Conservation (phyloP, 1,139 yeast genomes). For the Blastobotrys proliferans region DNA sequence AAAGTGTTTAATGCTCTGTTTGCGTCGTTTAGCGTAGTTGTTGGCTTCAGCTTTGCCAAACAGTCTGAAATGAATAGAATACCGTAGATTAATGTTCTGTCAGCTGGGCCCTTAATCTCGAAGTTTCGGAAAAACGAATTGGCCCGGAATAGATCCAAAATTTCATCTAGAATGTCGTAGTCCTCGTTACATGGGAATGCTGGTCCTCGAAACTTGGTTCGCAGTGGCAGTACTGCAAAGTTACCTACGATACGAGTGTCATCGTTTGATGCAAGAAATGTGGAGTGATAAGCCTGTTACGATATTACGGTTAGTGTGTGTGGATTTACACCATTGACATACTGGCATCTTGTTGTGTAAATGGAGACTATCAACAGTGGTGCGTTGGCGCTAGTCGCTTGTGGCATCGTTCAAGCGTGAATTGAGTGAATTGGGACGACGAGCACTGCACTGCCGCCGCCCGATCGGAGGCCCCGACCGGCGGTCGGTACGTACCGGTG, state of each 20-base stretch:
- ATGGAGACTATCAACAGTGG: no score
- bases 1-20: conserved; percentile 69
- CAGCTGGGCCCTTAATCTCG: conserved; percentile 94
- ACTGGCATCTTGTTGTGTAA: conserved; percentile 7
- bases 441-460: no score
- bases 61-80: conserved; percentile 86
- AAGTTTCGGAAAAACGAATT: conserved; percentile 94
- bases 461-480: no score
- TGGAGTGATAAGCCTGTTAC: conserved; percentile 72
- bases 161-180: conserved; percentile 89
- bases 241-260: conserved; percentile 50
- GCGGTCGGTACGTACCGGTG: no score
- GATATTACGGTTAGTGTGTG: no score
- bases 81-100: conserved; percentile 93
- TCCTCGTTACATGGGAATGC: conserved; percentile 78
- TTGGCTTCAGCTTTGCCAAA: conserved; percentile 51
- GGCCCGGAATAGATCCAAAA: conserved; percentile 86
- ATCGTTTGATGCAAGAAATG: conserved; percentile 53
- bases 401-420: not conserved
- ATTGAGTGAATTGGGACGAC: no score
- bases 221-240: conserved; percentile 75
- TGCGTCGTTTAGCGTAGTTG: conserved; percentile 54
- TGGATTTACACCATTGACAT: not conserved
- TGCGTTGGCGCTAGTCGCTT: no score
- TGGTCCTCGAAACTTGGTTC: conserved; percentile 85